Conservation (phyloP, 139 green algal species). For the Picochlorum sp. region DNA sequence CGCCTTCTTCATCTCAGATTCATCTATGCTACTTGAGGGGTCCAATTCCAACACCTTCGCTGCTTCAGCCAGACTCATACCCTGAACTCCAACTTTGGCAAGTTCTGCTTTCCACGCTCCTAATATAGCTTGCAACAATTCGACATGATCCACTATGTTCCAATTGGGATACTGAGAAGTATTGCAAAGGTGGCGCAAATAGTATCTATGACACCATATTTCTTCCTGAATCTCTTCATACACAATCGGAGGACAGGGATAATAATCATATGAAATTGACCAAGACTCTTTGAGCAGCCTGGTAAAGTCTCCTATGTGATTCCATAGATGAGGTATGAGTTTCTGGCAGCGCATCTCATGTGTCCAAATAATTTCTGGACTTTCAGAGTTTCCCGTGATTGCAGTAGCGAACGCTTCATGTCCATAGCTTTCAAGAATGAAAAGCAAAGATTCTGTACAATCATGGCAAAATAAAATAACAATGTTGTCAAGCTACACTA, state of each 20-base stretch:
- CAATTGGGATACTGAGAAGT: conserved; percentile 64
- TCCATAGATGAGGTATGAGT: conserved; percentile 65
- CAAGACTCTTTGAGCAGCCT: conserved; percentile 50
- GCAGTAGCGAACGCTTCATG: conserved; percentile 66
- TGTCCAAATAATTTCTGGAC: conserved; percentile 90
- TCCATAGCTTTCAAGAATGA: conserved; percentile 65
- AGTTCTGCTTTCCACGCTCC: conserved; percentile 77
- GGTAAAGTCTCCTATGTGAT: conserved; percentile 63
- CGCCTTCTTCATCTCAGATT: conserved; percentile 74
- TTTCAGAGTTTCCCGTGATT: conserved; percentile 73
- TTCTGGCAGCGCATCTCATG: conserved; percentile 68
- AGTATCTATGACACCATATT: conserved; percentile 91
- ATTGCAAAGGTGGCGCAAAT: conserved; percentile 84
- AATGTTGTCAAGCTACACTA: not conserved
- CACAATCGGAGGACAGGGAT: conserved; percentile 69
- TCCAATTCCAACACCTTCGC: conserved; percentile 53
- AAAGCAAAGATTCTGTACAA: conserved; percentile 69
- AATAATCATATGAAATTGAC: conserved; percentile 75
- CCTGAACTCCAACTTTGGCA: conserved; percentile 48
- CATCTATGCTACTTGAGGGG: conserved; percentile 25
- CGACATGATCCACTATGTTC: conserved; percentile 75
- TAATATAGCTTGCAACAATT: conserved; percentile 81
- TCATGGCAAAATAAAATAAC: not conserved
- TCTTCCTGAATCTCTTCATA: conserved; percentile 83
- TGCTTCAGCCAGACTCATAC: conserved; percentile 58